A percentile compares a stretch with the other conserved stretches of the same genome.
Conservation (phyloP, 768 basidiomycete species). For the Termitomyces sp. region DNA sequence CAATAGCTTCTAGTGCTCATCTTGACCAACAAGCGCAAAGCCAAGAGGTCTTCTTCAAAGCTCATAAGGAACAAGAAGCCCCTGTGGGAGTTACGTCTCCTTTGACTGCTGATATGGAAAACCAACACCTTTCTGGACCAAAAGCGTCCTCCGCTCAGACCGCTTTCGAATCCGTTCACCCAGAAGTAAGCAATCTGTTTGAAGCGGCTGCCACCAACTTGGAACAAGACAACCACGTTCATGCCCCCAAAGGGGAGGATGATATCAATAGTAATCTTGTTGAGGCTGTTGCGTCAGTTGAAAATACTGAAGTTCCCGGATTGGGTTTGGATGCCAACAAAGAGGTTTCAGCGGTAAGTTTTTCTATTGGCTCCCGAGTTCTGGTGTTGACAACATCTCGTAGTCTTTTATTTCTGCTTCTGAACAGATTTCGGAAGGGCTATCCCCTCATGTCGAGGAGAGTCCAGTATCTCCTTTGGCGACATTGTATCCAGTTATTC, state of each 20-base stretch:
- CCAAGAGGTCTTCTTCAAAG: background rate
- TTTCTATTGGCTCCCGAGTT: background rate
- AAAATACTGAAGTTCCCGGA: conserved; percentile 3
- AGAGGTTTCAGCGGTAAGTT: conserved; percentile 7
- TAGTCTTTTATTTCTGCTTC: background rate
- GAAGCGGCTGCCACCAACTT: background rate
- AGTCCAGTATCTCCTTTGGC: conserved; percentile 27
- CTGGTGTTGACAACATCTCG: conserved; percentile 1
- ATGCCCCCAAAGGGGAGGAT: background rate
- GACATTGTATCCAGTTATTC: conserved; percentile 29
- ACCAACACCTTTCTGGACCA: background rate
- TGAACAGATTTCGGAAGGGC: background rate
- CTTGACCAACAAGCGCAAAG: background rate
- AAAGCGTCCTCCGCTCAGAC: background rate
- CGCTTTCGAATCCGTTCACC: background rate
- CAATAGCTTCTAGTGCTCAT: background rate
- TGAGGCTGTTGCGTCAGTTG: background rate
- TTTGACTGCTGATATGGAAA: background rate
- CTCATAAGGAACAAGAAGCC: background rate
- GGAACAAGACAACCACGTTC: background rate
- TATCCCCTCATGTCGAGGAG: conserved; percentile 8
- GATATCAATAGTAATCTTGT: background rate
- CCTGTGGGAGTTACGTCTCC: background rate
- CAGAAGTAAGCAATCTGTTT: background rate
- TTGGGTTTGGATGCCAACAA: conserved; percentile 7